A percentile compares a stretch with the other conserved stretches of the same genome.
Evolutionary conservation across 2,329 filamentous ascomycete genomes (phyloP).

Genomic region (Fusarium palustre): DNA sequence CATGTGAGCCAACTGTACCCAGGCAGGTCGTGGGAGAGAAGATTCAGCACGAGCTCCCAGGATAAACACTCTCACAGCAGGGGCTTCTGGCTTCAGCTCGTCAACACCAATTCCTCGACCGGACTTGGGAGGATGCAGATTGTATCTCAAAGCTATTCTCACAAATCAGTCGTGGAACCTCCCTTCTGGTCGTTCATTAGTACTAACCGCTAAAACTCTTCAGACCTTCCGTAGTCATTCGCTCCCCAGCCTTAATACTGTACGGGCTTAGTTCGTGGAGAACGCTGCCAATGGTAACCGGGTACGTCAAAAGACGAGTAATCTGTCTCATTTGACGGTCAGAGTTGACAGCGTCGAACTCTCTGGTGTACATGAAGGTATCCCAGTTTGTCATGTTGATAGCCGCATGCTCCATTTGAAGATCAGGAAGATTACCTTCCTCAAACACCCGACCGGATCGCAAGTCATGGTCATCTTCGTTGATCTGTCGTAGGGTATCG

Average conservation of each 20-base stretch:
- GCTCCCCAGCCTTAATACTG: conserved; percentile 77
- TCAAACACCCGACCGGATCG: conserved; percentile 90
- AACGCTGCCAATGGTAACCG: conserved; percentile 89
- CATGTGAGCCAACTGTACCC: conserved; percentile 93
- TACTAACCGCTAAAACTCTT: conserved; percentile 90
- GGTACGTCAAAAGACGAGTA: conserved; percentile 93
- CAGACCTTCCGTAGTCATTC: conserved; percentile 86
- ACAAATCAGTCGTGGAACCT: conserved; percentile 7
- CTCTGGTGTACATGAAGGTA: conserved; percentile 91
- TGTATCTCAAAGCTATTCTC: conserved; percentile 83
- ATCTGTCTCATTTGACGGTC: conserved; percentile 93
- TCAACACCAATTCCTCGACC: conserved; percentile 81
- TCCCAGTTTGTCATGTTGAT: conserved; percentile 99
- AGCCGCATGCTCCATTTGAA: conserved; percentile 90
- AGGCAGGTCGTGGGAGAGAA: conserved; percentile 90
- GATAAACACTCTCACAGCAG: conserved; percentile 91
- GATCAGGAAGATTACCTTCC: conserved; percentile 90
- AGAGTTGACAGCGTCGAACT: conserved; percentile 90
- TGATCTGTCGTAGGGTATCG: conserved; percentile 90
- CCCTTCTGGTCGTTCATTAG: background rate
- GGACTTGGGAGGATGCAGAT: conserved; percentile 84
- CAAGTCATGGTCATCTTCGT: conserved; percentile 97
- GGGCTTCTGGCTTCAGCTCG: conserved; percentile 84
- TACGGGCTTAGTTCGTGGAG: conserved; percentile 96
- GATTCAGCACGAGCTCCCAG: conserved; percentile 97